Conservation (phyloP, 441 rosid species). For the Manihot esculenta region DNA sequence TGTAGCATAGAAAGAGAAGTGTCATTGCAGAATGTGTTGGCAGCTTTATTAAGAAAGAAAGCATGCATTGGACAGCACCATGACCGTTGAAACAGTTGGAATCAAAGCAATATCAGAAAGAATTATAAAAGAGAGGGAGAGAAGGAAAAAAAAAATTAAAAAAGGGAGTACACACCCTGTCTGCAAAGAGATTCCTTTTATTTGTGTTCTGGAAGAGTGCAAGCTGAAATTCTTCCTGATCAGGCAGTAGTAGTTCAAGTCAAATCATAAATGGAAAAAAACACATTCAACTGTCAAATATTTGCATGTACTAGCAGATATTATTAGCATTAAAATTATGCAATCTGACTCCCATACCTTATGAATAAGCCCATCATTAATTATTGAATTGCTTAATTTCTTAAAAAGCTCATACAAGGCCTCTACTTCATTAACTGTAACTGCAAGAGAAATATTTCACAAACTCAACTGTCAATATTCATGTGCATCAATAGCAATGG, state of each 20-base stretch:
- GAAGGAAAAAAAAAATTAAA: too few species aligned
- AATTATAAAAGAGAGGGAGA: background rate
- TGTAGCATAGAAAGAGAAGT: constrained; percentile 10
- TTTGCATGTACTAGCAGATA: too few species aligned
- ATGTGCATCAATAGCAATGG: too few species aligned
- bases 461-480: background rate
- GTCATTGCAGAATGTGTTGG: background rate
- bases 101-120: background rate
- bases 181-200: constrained; percentile 70
- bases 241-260: constrained; percentile 1
- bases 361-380: constrained; percentile 86
- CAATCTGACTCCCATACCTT: constrained; percentile 45
- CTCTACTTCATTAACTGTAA: constrained; percentile 73
- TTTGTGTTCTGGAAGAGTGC: constrained; percentile 80
- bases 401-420: constrained; percentile 74
- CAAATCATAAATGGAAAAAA: background rate
- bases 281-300: background rate
- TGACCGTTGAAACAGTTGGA: background rate
- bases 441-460: constrained; percentile 37
- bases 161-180: constrained; percentile 56
- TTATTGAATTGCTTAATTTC: constrained; percentile 85
- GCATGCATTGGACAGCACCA: background rate
- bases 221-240: constrained; percentile 81
- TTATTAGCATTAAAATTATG: background rate
- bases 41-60: background rate